Evolutionary conservation across 495 filamentous ascomycete genomes (phyloP).

Genomic region (Penicillium bialowiezense): DNA sequence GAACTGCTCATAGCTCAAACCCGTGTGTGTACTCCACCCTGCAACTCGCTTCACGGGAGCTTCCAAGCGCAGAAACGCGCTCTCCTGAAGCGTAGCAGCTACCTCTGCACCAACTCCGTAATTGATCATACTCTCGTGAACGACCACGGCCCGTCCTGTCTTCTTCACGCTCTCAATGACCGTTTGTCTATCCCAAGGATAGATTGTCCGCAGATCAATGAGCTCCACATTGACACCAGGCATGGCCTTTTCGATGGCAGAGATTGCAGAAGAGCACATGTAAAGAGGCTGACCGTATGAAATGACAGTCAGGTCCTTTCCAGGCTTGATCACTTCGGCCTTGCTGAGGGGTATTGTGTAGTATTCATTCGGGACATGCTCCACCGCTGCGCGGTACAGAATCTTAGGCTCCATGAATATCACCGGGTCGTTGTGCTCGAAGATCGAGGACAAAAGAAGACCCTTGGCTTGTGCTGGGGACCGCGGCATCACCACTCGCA

Average conservation of each 20-base stretch:
- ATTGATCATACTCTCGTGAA: slow-evolving; percentile 95
- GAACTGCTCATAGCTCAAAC: slow-evolving; percentile 79
- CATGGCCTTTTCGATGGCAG: slow-evolving; percentile 75
- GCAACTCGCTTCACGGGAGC: slow-evolving; percentile 91
- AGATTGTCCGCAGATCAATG: slow-evolving; percentile 87
- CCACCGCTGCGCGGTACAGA: slow-evolving; percentile 89
- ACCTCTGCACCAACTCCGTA: slow-evolving; percentile 93
- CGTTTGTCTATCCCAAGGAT: slow-evolving; percentile 90
- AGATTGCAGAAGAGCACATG: slow-evolving; percentile 76
- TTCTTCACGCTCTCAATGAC: slow-evolving; percentile 82
- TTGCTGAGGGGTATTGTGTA: slow-evolving; percentile 86
- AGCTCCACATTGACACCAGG: slow-evolving; percentile 75
- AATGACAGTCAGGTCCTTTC: slow-evolving; percentile 80
- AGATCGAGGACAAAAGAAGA: slow-evolving; percentile 72
- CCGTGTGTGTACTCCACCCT: slow-evolving; percentile 87
- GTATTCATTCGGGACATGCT: slow-evolving; percentile 81
- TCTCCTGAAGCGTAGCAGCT: slow-evolving; percentile 86
- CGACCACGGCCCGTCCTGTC: slow-evolving; percentile 86
- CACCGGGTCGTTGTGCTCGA: slow-evolving; percentile 82
- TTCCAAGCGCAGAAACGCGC: slow-evolving; percentile 81
- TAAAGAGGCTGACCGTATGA: slow-evolving; percentile 94
- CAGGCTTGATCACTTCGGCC: slow-evolving; percentile 83
- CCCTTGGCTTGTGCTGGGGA: slow-evolving; percentile 93
- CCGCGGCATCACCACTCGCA: slow-evolving; percentile 86
- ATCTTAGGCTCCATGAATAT: slow-evolving; percentile 98